Evolutionary conservation across 108 stramenopile genomes (phyloP).

Genomic region (Poteriospumella lacustris): DNA sequence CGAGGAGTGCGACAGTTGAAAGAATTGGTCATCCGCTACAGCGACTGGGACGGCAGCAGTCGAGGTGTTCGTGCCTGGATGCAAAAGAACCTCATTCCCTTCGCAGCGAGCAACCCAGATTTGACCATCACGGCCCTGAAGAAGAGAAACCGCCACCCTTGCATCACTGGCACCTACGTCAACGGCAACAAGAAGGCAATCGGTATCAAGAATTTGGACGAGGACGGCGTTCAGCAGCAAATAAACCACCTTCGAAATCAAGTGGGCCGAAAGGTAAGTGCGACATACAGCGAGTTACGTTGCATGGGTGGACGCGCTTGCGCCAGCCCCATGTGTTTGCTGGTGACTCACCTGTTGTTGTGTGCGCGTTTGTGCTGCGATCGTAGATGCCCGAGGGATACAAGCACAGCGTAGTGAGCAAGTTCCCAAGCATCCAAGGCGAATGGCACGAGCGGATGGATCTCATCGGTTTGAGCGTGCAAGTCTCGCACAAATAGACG

Average conservation of each 20-base stretch:
- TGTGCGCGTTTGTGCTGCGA: no score
- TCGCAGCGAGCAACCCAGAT: conserved; percentile 1
- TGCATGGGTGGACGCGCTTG: no score
- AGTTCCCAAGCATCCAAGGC: no score
- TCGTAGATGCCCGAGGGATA: no score
- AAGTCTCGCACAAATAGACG: no score
- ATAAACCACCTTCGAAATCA: conserved; percentile 20
- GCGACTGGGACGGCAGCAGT: conserved; percentile 27
- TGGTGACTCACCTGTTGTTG: no score
- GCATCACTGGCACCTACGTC: not conserved
- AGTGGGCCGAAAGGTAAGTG: conserved; percentile 6
- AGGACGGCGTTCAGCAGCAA: not conserved
- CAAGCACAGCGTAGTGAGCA: no score
- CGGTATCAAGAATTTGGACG: conserved; percentile 11
- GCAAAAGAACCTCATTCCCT: not conserved
- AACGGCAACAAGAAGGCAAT: conserved; percentile 23
- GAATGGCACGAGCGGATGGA: no score
- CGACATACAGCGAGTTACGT: no score
- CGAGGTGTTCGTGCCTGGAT: conserved; percentile 11
- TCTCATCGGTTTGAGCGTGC: no score
- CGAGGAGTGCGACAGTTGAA: conserved; percentile 23
- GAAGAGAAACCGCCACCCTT: conserved; percentile 13
- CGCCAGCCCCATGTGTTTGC: no score
- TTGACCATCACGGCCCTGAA: not conserved
- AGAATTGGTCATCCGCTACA: conserved; percentile 26